Base-by-base conservation (phyloP, 306 rosid species). In the Lathyrus sativus region DNA sequence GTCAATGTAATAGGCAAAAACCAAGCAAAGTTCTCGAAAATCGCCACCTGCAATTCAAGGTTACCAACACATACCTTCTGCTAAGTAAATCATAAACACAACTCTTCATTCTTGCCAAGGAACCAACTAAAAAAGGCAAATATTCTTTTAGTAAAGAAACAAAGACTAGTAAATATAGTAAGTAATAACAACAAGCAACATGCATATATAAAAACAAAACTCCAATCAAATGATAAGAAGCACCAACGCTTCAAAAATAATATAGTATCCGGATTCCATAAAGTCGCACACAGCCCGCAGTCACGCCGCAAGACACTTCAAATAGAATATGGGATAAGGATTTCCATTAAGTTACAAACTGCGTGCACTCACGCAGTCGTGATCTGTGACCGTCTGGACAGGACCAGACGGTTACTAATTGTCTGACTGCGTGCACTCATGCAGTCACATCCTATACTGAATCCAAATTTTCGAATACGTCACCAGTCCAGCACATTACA, bases 51-150 rank as follows among this genome's bases (percentile, higher is more conserved):
- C 51, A 15, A 38, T 76, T 73, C 65, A 73, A 15, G 72, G 72
- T 65, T 67, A 85, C 74, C 78, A 74, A 77, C 59, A 70, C 59
- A 70, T 13, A 53, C 64, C 72, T 72, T 72, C 83, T 74, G 77
- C 73, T 9, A 81, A 58, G 78, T 59, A 79, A 82, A 44, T 31
- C 73, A 28, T 70, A 42, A 75, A 80, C 45, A 68, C 79, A 77
- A 44, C 65, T 78, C 74, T 53, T 69, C 78, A 71, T 78, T 19
- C 76, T 74, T 57, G 55, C 45, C 67, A 74, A 22, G 15, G 12
- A 33, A 6, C 33, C 50, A 65, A 39, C 74, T 65, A 63, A 53
- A 63, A 74, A 48, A 33, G 51, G 67, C 54, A 19, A 33, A 28
- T 31, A 3, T 54, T 38, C 73, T 70, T 76, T 72, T 22, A 77